phyloP scores from a whole-genome alignment of 768 basidiomycete species.

The Suillus spraguei region DNA sequence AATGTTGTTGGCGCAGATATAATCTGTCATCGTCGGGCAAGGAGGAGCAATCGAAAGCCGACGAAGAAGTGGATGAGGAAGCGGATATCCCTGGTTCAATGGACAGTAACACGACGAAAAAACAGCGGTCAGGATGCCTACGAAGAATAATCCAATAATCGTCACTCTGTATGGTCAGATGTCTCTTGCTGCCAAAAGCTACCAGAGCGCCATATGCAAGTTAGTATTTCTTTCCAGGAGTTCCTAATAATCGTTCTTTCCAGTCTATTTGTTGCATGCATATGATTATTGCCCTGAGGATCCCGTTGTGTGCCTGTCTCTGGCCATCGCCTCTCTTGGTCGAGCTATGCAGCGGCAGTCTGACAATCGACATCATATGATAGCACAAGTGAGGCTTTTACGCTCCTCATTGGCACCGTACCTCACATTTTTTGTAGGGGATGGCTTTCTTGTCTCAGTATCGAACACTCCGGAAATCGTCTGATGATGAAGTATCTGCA shows the following conservation, averaged over 20 bases:
- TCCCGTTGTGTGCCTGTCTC: slow-evolving; percentile 80
- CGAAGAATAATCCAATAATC: slow-evolving; percentile 69
- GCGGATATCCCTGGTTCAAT: slow-evolving; percentile 19
- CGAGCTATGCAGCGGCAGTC: slow-evolving; percentile 92
- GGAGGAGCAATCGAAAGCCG: slow-evolving; percentile 30
- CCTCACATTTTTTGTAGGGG: slow-evolving; percentile 45
- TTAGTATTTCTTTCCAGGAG: slow-evolving; percentile 13
- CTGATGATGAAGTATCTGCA: slow-evolving; percentile 43
- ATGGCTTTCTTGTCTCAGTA: slow-evolving; percentile 87
- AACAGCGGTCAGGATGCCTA: slow-evolving; percentile 49
- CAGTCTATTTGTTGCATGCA: slow-evolving; percentile 89
- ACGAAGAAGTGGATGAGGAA: slow-evolving; percentile 39
- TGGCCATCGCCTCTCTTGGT: slow-evolving; percentile 86
- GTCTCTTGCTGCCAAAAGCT: slow-evolving; percentile 82
- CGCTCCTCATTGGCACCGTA: neutral
- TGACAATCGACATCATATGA: slow-evolving; percentile 90
- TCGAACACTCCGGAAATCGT: slow-evolving; percentile 56
- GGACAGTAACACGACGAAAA: slow-evolving; percentile 24
- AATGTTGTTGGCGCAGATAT: slow-evolving; percentile 60
- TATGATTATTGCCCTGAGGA: slow-evolving; percentile 85
- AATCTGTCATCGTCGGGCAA: slow-evolving; percentile 45
- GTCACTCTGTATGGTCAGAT: slow-evolving; percentile 82
- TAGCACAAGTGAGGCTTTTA: slow-evolving; percentile 58
- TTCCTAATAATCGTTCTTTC: neutral
- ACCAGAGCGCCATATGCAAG: slow-evolving; percentile 90